phyloP scores from a whole-genome alignment of 2,329 filamentous ascomycete species.

The Fusarium virguliforme region DNA sequence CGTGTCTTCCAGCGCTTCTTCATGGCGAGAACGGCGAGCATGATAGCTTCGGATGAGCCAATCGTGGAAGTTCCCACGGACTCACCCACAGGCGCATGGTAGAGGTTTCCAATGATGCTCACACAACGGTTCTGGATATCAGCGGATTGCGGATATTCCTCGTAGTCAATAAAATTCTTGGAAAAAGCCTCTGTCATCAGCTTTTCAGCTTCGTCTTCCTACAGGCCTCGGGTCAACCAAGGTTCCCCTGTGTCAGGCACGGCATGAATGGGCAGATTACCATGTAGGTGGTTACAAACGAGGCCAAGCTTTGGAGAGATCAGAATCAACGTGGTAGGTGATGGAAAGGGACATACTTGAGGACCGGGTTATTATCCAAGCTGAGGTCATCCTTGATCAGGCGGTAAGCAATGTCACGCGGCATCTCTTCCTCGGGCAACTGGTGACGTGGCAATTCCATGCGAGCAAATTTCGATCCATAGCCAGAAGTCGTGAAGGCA shows the following conservation, averaged over 20 bases:
- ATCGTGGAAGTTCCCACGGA: constrained; percentile 90
- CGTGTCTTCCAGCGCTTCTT: constrained; percentile 94
- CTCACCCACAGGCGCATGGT: constrained; percentile 81
- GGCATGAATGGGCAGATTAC: constrained; percentile 59
- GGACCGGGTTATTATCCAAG: constrained; percentile 89
- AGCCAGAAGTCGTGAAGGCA: constrained; percentile 83
- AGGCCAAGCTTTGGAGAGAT: constrained; percentile 76
- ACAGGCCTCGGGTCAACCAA: not conserved
- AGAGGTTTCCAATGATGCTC: constrained; percentile 90
- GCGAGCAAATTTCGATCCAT: constrained; percentile 86
- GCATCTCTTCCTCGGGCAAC: constrained; percentile 93
- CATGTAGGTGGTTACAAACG: constrained; percentile 97
- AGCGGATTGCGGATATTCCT: constrained; percentile 85
- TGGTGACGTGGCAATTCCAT: constrained; percentile 84
- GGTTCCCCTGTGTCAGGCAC: not conserved
- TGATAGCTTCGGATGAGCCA: constrained; percentile 90
- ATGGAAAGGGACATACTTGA: constrained; percentile 71
- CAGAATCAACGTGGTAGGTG: not conserved
- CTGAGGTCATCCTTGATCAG: constrained; percentile 97
- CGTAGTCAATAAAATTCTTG: constrained; percentile 96
- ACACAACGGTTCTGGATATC: constrained; percentile 94
- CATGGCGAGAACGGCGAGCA: constrained; percentile 89
- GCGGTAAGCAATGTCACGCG: constrained; percentile 88
- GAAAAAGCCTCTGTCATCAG: constrained; percentile 92
- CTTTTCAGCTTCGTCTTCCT: constrained; percentile 95